Base-by-base conservation (phyloP, 305 asterid species). In the Euphrasia arctica region DNA sequence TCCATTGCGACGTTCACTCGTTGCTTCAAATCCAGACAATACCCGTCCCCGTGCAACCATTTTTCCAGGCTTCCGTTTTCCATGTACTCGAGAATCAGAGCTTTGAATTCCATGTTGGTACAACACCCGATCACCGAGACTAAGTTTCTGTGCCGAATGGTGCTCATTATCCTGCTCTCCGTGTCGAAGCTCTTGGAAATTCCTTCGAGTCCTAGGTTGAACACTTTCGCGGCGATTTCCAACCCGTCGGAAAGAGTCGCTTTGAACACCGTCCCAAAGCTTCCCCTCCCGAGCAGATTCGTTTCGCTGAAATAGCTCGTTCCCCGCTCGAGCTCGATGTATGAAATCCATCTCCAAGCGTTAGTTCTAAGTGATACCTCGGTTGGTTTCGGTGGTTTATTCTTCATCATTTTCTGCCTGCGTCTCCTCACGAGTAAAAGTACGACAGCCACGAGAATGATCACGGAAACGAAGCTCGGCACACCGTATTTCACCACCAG, bases 51-150 rank as follows among this genome's bases (percentile, higher is more conserved):
- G n/a, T 28, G 43, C 9, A 57, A 31, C 42, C 61, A 57, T 28
- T 57, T 57, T 10, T 11, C 61, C 7, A 57, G 61, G 61, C 61
- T 57, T n/a, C 61, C 42, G 9, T 57, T 57, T 11, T 5, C 22
- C 61, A 57, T 57, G 42, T 57, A 57, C 18, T 31, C 22, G 9
- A 57, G 61, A 57, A 57, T 57, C 43, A 57, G 18, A 6, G 42
- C 61, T n/a, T 11, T 28, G 42, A 57, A 57, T n/a, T 57, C 61
- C 45, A 39, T 57, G 61, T 57, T 57, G 3, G 42, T 15, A 11
- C 61, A 57, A 11, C 61, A 57, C 12, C 61, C 61, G 41, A 57
- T 57, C 0, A 57, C 18, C 10, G 8, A 43, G 43, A 57, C 61
- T 15, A 57, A 57, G 61, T 57, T 57, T 10, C 61, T 28, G 18